phyloP scores from a whole-genome alignment of 1,284 basidiomycete genomes.

The Irpex lacteus region DNA sequence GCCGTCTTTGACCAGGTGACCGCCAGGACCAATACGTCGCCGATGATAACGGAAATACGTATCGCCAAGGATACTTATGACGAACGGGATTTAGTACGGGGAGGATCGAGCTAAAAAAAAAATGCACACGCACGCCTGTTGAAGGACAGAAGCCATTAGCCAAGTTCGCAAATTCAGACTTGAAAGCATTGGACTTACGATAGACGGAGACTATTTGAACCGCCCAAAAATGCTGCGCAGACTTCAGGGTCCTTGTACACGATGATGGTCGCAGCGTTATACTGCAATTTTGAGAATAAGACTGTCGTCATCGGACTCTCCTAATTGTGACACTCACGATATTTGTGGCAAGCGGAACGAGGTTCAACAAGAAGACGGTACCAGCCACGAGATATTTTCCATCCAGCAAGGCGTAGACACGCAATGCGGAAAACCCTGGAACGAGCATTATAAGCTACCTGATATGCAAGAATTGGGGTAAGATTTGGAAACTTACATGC shows the following conservation, averaged over 20 bases:
- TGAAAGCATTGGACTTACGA: too few relatives aligned
- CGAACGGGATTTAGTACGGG: too few relatives aligned
- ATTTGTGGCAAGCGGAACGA: not conserved
- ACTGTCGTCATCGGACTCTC: too few relatives aligned
- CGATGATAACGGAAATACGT: not conserved
- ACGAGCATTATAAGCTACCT: not conserved
- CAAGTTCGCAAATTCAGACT: too few relatives aligned
- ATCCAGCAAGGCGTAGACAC: not conserved
- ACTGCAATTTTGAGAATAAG: too few relatives aligned
- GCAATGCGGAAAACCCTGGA: not conserved
- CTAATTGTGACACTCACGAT: not conserved
- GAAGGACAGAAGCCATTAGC: too few relatives aligned
- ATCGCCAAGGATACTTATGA: not conserved
- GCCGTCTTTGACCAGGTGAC: not conserved
- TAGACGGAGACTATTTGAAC: too few relatives aligned
- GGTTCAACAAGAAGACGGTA: not conserved
- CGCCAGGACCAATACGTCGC: not conserved
- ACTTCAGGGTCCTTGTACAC: too few relatives aligned
- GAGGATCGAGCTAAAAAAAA: too few relatives aligned
- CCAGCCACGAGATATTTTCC: not conserved
- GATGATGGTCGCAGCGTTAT: too few relatives aligned
- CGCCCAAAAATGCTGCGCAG: too few relatives aligned
- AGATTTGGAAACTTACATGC: not conserved
- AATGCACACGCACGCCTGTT: too few relatives aligned
- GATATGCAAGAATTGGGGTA: not conserved